Evolutionary conservation across 2,329 filamentous ascomycete genomes (phyloP), one percentile per base, ranked within the genome.

Genomic region (Zymoseptoria crescenta): DNA sequence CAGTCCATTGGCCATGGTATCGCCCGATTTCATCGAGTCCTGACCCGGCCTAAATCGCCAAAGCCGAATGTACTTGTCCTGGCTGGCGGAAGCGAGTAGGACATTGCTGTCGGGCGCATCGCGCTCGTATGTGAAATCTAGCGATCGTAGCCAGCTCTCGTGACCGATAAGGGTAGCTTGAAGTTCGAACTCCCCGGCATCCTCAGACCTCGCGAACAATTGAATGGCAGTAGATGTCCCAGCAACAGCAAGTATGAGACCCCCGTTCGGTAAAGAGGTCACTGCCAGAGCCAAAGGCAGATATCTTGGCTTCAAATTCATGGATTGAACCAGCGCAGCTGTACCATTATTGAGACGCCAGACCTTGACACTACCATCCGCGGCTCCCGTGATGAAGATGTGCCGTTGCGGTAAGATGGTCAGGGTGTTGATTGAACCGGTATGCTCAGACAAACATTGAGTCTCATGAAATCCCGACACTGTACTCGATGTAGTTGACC

Each of bases 41-140:
- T 82, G 81, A 35, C 89, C 90, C 62, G 83, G 79, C 64, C 89
- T 88, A 41, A 99, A 77, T 59, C 92, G 85, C 94, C 94, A 99
- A 41, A 99, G 82, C 49, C 94, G 88, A 60, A 97, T 87, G 69
- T 97, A 99, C 75, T 96, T 96, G 74, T 99, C 94, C 73, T 99
- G 94, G 71, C 93, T 97, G 21, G 92, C 92, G 9, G 93, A 97
- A 0, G 93, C 91, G 20, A 99, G 81, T 21, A 97, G 75, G 3
- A 96, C 72, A 71, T 96, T 92, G 56, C 83, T 83, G 0, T 77
- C 73, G 0, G 74, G 65, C 21, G 76, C 75, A 2, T 76, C 70
- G 13, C 74, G 81, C 69, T 94, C 89, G 60, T 77, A 78, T 1
- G 84, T 83, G 65, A 99, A 94, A 63, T 87, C 87, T 10, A 99